A percentile compares a stretch with the other conserved stretches of the same genome.
These are phyloP conservation scores for Lantana camara DNA, from an alignment of 257 asterid species.

Conservation along the genomic window DNA sequence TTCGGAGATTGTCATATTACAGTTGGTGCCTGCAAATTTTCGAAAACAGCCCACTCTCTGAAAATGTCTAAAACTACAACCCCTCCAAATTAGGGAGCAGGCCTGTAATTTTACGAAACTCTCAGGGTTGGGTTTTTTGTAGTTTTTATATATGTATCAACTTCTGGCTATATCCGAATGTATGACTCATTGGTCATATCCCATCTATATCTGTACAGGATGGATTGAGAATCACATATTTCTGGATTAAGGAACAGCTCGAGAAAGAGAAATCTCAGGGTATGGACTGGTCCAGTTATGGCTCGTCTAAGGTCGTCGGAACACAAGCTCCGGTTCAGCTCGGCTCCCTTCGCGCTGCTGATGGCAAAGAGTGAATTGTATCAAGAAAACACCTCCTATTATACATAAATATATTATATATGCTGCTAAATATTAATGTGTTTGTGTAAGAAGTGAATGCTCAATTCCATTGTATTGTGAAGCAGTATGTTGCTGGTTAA, in stretches of 20 bases:
- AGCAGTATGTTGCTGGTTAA: not conserved
- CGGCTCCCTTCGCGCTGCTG: conserved; percentile 86
- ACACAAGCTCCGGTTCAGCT: conserved; percentile 85
- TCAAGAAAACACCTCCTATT: not conserved
- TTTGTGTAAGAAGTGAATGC: conserved; percentile 4
- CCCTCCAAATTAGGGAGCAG: no score
- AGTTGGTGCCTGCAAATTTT: no score
- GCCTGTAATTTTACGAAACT: no score
- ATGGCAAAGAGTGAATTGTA: conserved; percentile 62
- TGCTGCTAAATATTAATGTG: conserved; percentile 2
- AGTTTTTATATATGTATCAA: not conserved
- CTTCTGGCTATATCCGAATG: not conserved
- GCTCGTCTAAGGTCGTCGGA: conserved; percentile 79
- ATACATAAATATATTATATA: not conserved
- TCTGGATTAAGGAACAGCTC: conserved; percentile 91
- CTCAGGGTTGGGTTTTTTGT: not conserved
- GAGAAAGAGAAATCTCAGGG: conserved; percentile 85
- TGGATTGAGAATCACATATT: conserved; percentile 87
- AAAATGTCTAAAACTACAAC: no score
- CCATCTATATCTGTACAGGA: conserved; percentile 46
- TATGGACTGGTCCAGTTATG: conserved; percentile 48
- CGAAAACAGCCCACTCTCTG: no score
- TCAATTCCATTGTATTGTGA: not conserved
- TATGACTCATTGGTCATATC: not conserved
- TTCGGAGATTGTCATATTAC: no score